phyloP scores from a whole-genome alignment of 441 rosid species.

The Gossypium schwendimanii region DNA sequence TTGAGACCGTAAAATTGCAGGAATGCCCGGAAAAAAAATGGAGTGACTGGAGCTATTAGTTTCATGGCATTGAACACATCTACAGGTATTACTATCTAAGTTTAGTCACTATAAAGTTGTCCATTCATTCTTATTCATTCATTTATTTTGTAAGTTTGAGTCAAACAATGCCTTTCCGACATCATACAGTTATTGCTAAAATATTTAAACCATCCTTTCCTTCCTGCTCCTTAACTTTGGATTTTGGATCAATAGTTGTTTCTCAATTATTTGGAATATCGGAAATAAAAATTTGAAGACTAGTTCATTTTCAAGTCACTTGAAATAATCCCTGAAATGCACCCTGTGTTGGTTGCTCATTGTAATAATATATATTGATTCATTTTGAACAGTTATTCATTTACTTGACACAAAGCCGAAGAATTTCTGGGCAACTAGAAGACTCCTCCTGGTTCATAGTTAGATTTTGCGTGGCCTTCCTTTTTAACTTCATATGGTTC shows the following conservation, averaged over 20 bases:
- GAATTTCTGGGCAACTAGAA: slow-evolving; percentile 14
- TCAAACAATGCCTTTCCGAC: background rate
- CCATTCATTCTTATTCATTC: background rate
- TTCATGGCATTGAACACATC: slow-evolving; percentile 21
- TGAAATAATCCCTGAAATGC: background rate
- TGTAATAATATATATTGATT: background rate
- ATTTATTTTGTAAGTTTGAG: background rate
- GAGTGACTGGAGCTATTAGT: slow-evolving; percentile 17
- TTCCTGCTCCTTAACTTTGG: background rate
- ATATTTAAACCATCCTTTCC: background rate
- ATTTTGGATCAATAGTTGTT: background rate
- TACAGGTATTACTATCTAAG: slow-evolving; percentile 34
- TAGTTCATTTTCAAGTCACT: background rate
- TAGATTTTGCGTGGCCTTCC: slow-evolving; percentile 17
- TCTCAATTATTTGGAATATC: background rate
- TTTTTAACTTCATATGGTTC: slow-evolving; percentile 9
- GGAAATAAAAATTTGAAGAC: background rate
- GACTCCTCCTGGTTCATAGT: slow-evolving; percentile 23
- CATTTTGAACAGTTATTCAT: slow-evolving; percentile 22
- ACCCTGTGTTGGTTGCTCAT: background rate
- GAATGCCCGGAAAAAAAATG: slow-evolving; percentile 17
- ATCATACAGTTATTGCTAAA: background rate
- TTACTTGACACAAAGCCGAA: slow-evolving; percentile 8
- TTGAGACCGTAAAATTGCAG: slow-evolving; percentile 22
- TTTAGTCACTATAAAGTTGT: background rate